A percentile compares a stretch with the other conserved stretches of the same genome.
phyloP scores from a whole-genome alignment of 78 protist species.

The Chrysochromulina tobinii region DNA sequence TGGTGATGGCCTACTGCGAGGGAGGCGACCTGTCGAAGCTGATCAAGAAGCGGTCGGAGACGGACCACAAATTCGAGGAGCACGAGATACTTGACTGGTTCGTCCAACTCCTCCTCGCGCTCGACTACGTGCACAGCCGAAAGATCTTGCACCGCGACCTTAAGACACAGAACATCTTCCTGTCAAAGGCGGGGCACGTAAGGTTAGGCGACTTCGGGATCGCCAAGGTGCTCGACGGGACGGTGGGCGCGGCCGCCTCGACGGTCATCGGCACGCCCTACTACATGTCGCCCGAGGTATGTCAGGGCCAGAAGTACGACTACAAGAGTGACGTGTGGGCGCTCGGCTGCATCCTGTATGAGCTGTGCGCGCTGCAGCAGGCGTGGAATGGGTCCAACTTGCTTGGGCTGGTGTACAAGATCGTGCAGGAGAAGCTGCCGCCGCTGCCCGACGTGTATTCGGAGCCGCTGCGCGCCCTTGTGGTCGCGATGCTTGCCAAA shows the following conservation, averaged over 20 bases:
- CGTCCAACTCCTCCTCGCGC: conserved; percentile 34
- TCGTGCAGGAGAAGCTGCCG: conserved; percentile 37
- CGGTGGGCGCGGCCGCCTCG: conserved; percentile 18
- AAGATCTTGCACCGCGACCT: conserved; percentile 56
- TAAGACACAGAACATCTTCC: conserved; percentile 44
- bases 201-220: conserved; percentile 46
- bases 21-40: neutral
- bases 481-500: conserved; percentile 64
- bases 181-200: neutral
- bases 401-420: conserved; percentile 19
- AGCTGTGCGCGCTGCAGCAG: conserved; percentile 36
- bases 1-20: conserved; percentile 24
- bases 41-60: neutral
- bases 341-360: conserved; percentile 55
- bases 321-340: conserved; percentile 26
- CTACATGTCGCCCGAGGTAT: conserved; percentile 59
- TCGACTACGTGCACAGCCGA: conserved; percentile 12
- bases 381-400: conserved; percentile 27
- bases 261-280: conserved; percentile 56
- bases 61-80: neutral
- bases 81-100: conserved; percentile 35
- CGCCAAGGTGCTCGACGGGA: conserved; percentile 39
- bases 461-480: conserved; percentile 45
- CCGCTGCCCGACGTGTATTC: conserved; percentile 67
- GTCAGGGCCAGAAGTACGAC: conserved; percentile 15